Evolutionary conservation across 805 yeast species (phyloP).

Genomic region (Wickerhamiella vanderwaltii): DNA sequence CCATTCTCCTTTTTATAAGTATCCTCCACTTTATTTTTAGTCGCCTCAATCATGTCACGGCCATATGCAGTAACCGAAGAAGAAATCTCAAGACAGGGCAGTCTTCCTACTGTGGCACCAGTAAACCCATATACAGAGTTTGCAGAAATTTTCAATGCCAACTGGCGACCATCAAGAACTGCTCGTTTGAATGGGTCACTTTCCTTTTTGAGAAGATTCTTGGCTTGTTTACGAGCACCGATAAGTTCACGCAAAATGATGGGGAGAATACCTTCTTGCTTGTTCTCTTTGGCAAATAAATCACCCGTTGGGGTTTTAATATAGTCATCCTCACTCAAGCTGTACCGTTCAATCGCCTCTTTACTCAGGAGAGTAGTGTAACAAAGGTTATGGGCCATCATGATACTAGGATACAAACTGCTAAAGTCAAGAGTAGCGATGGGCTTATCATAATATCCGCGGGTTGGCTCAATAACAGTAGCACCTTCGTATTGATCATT

Average conservation of each 20-base stretch:
- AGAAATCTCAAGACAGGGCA: conserved; percentile 93
- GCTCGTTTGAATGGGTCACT: conserved; percentile 88
- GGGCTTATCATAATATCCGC: conserved; percentile 95
- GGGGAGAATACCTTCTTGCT: conserved; percentile 79
- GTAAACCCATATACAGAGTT: conserved; percentile 98
- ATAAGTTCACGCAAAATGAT: conserved; percentile 81
- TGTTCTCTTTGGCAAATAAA: conserved; percentile 58
- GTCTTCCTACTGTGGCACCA: conserved; percentile 95
- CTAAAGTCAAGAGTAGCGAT: conserved; percentile 97
- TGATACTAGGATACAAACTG: conserved; percentile 91
- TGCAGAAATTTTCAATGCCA: conserved; percentile 92
- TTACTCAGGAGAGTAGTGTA: conserved; percentile 71
- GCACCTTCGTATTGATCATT: conserved; percentile 98
- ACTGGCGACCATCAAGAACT: conserved; percentile 92
- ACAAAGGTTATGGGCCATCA: conserved; percentile 98
- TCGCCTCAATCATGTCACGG: conserved; percentile 88
- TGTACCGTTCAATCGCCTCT: conserved; percentile 51
- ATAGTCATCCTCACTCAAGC: conserved; percentile 64
- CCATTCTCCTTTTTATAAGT: conserved; percentile 75
- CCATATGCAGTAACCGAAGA: conserved; percentile 94
- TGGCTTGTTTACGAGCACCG: conserved; percentile 87
- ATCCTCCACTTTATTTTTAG: conserved; percentile 75
- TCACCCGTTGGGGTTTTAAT: conserved; percentile 86
- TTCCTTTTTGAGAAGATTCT: conserved; percentile 78
- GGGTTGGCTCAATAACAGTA: conserved; percentile 89